These are phyloP conservation scores for Verticillium zaregamsianum DNA, from an alignment of 2,329 filamentous ascomycete species.

Conservation along the genomic window DNA sequence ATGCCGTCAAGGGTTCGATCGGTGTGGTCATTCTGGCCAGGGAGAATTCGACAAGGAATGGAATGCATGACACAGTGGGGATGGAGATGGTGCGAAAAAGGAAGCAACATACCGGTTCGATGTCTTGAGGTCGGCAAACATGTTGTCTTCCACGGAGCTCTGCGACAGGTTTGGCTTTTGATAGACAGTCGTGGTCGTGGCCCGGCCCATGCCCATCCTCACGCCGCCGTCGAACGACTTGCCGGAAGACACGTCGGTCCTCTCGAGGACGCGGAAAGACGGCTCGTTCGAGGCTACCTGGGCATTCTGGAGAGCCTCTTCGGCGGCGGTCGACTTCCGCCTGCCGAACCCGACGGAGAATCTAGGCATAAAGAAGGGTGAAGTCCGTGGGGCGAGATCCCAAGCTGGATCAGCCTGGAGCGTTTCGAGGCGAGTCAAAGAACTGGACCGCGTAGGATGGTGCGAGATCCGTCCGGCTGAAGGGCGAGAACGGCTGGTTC, in stretches of 20 bases:
- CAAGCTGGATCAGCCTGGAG: neutral
- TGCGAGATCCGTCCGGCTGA: neutral
- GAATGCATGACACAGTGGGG: conserved; percentile 1
- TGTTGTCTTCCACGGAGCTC: conserved; percentile 44
- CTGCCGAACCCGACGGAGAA: conserved; percentile 55
- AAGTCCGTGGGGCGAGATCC: neutral
- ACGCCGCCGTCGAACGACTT: conserved; percentile 49
- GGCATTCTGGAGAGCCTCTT: conserved; percentile 50
- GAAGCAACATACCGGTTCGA: conserved; percentile 48
- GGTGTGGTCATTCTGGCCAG: neutral
- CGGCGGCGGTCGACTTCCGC: conserved; percentile 55
- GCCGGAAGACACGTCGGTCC: conserved; percentile 37
- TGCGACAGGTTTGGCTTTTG: conserved; percentile 32
- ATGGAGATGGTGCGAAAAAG: conserved; percentile 8
- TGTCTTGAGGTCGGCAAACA: conserved; percentile 52
- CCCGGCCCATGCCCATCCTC: conserved; percentile 35
- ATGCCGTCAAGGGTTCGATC: neutral
- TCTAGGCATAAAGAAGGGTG: conserved; percentile 53
- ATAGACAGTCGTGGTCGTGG: conserved; percentile 24
- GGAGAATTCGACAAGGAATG: conserved; percentile 1
- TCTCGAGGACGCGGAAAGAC: conserved; percentile 52
- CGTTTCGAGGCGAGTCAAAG: neutral
- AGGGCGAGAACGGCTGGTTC: neutral
- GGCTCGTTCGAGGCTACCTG: conserved; percentile 39
- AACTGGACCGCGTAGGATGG: neutral